Base-by-base conservation (phyloP, 805 yeast species). In the Saccharomycopsis fermentans region DNA sequence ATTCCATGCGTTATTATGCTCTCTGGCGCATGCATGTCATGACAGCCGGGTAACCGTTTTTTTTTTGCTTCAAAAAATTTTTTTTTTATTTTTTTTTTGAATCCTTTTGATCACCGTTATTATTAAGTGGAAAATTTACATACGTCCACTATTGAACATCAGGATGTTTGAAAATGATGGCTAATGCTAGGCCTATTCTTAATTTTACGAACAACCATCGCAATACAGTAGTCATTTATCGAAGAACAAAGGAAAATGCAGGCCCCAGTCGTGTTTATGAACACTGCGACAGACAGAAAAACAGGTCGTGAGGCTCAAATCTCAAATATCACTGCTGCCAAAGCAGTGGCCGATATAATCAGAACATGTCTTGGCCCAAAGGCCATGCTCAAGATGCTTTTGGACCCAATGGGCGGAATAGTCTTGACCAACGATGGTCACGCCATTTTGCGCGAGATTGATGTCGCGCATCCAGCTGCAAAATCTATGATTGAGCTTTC, bases 291-390 rank as follows among this genome's bases (percentile, higher is more conserved):
- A 62, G 96, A 90, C 70, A 84, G 99, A 69, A 96, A 94, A 70
- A 84, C 90, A 40, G 99, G 99, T 52, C 90, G 98, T 65, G 90
- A 90, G 71, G 99, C 99, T 2, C 99, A 94, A 74, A 80, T 89
- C 62, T 88, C 97, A 62, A 95, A 94, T 70, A 92, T 94, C 74
- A 90, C 97, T 4, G 99, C 99, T 3, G 99, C 99, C n/a, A 94
- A 94, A 70, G 97, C 99, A 1, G 98, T 92, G 48, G 95, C 97
- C 0, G 99, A 94, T 72, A 92, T 94, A 68, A 90, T 94, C 66
- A 82, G 99, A 72, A 94, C 99, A 27, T 94, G 99, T 79, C 78
- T 94, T 61, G 99, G 99, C 19, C 99, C 99, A 57, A 92, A 92
- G 72, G 99, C 99, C 37, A 94, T 94, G 99, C 81, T 94, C 62